These are phyloP conservation scores for Panicum virgatum DNA, from an alignment of 202 grass and related monocot species.

Conservation along the genomic window DNA sequence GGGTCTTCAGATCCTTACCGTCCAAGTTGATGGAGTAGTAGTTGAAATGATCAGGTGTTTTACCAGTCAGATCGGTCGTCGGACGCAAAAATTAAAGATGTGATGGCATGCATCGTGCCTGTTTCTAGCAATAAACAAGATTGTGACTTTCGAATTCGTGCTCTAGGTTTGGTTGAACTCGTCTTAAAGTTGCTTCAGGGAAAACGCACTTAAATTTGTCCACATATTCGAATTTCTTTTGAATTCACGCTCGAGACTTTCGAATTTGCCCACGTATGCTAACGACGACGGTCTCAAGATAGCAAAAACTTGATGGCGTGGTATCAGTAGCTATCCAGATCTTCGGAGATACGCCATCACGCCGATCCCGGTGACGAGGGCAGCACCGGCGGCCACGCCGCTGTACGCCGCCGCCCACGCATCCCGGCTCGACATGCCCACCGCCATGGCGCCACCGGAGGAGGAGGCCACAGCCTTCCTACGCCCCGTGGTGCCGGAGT, in stretches of 20 bases:
- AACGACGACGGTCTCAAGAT: neutral
- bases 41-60: neutral
- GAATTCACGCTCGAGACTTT: too few species aligned
- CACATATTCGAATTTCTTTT: too few species aligned
- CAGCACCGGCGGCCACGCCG: conserved; percentile 49
- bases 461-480: conserved; percentile 13
- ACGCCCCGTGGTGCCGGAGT: conserved; percentile 38
- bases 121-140: neutral
- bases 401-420: conserved; percentile 57
- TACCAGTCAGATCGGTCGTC: neutral
- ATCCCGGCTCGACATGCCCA: conserved; percentile 41
- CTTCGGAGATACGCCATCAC: conserved; percentile 66
- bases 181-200: too few species aligned
- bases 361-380: conserved; percentile 58
- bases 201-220: too few species aligned
- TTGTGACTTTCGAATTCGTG: neutral
- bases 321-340: conserved; percentile 5
- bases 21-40: neutral
- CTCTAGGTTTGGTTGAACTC: too few species aligned
- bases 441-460: neutral
- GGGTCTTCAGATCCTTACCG: neutral
- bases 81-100: neutral
- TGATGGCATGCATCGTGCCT: neutral
- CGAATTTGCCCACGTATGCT: too few species aligned
- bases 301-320: neutral